Evolutionary conservation across 129 eudicot genomes (phyloP), one percentile per base, ranked within the genome.

Genomic region (Ambrosia artemisiifolia): DNA sequence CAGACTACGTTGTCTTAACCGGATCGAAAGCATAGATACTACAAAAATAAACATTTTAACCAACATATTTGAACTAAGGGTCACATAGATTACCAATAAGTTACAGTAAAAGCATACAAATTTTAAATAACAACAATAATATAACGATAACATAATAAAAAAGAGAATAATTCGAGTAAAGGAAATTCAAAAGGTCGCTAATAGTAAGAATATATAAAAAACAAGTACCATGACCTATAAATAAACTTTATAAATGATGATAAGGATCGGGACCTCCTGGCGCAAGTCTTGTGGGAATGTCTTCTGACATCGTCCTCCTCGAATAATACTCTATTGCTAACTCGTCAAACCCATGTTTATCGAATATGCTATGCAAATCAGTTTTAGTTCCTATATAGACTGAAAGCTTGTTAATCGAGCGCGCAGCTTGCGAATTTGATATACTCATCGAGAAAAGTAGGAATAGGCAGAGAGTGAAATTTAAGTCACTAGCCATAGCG

Each of bases 201-300:
- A 38, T 8, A 38, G 6, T 38, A 38, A 38, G 6, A 5, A 38
- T 8, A 38, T 7, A 6, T 38, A 8, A 38, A 36, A 38, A 38
- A 38, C 43, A 38, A 38, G 43, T 38, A 38, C 43, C 43, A 38
- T 38, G 43, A 38, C 43, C 6, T 4, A 38, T n/a, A 6, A 50
- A 50, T 16, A 17, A 76, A 55, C 46, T 56, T 62, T 69, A 38
- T 11, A 30, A 49, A 73, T 85, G 90, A 73, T 82, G 85, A 38
- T 85, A 80, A 63, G 84, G 69, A 68, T 85, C 90, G 0, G 87
- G 90, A 17, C 88, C 88, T 67, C 75, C 88, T 4, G 85, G 88
- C 2, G 84, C 67, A 20, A 79, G 51, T 69, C 87, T 79, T 6
- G 61, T 42, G 8, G 80, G 80, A 54, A 63, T 69, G 7, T 65